A percentile compares a stretch with the other conserved stretches of the same genome.
Conservation (phyloP, 2,329 filamentous ascomycete genomes). For the Ploettnerulaceae sp. region DNA sequence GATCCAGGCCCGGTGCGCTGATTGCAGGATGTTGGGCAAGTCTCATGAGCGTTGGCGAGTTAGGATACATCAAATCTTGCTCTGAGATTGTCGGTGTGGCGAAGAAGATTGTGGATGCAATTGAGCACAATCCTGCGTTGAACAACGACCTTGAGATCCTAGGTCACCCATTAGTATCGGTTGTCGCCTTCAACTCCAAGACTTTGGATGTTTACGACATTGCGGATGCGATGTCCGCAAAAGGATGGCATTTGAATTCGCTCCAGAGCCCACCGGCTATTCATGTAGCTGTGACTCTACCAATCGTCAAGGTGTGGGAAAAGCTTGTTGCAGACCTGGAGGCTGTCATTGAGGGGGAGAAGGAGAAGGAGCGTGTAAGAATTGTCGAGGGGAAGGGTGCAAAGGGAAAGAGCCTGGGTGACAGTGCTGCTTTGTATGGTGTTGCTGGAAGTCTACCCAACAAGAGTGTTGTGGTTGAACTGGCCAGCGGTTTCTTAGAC, state of each 20-base stretch:
- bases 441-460: conserved; percentile 93
- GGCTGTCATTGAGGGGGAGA: conserved; percentile 63
- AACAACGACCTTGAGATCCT: conserved; percentile 71
- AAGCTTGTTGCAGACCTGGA: conserved; percentile 69
- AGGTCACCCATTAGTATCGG: conserved; percentile 81
- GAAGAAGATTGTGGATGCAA: conserved; percentile 73
- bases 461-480: conserved; percentile 86
- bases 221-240: conserved; percentile 76
- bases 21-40: conserved; percentile 96
- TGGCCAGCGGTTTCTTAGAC: conserved; percentile 89
- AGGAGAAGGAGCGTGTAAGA: conserved; percentile 73
- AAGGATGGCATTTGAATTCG: conserved; percentile 94
- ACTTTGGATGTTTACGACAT: conserved; percentile 93
- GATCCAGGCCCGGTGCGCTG: conserved; percentile 84
- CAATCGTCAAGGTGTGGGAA: conserved; percentile 77
- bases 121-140: conserved; percentile 65
- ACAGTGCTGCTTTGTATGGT: conserved; percentile 86
- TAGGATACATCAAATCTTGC: conserved; percentile 83
- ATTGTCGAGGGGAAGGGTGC: conserved; percentile 62
- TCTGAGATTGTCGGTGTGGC: conserved; percentile 81
- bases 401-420: conserved; percentile 65
- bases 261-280: conserved; percentile 88
- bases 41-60: conserved; percentile 81
- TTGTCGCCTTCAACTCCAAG: conserved; percentile 80
- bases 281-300: conserved; percentile 88